Base-by-base conservation (phyloP, 495 filamentous ascomycete genomes). In the Tuber umbilicatum region DNA sequence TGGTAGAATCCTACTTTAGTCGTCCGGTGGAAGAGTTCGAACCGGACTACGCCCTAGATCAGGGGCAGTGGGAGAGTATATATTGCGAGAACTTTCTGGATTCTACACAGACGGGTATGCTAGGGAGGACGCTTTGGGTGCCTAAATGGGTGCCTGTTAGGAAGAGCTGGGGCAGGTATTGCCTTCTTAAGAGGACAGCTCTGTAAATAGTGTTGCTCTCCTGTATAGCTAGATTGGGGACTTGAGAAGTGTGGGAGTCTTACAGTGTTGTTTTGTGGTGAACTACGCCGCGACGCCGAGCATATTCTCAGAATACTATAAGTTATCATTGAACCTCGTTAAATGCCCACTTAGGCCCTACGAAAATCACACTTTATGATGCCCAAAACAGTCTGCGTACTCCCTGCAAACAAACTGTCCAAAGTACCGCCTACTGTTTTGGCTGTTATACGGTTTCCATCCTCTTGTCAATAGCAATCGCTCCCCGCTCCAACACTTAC, bases 1-100 rank as follows among this genome's bases (percentile, higher is more conserved):
- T 99, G 23, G 90, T 98, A 47, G 95, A 99, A 82, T 95, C 93
- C 5, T 89, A 91, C 73, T 94, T 94, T 77, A 89, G 92, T 0
- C 85, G 85, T 68, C 84, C 83, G 21, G 74, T 84, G 17, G 86
- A 88, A 9, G 84, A 85, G 5, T 87, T 90, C 6, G 94, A 97
- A 80, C 93, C 93, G 5, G 86, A 91, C 76, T 94, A 94, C 77
- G 84, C 91, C 14, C 83, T 89, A 14, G 90, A 97, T 76, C 83
- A 82, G 67, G 82, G 88, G 17, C 86, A 87, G 12, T 98, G 95
- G 95, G 89, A 94, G 74, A 84, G 85, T 45, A 83, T 97, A 38
- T 84, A 87, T 35, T 97, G 96, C 81, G 83, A 88, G 74, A 85
- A 84, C 19, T 98, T 98, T 81, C 85, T 99, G 35, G 95, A 99